A percentile compares a stretch with the other conserved stretches of the same genome.
Evolutionary conservation across 129 eudicot genomes (phyloP).

Genomic region (Deinandra increscens): DNA sequence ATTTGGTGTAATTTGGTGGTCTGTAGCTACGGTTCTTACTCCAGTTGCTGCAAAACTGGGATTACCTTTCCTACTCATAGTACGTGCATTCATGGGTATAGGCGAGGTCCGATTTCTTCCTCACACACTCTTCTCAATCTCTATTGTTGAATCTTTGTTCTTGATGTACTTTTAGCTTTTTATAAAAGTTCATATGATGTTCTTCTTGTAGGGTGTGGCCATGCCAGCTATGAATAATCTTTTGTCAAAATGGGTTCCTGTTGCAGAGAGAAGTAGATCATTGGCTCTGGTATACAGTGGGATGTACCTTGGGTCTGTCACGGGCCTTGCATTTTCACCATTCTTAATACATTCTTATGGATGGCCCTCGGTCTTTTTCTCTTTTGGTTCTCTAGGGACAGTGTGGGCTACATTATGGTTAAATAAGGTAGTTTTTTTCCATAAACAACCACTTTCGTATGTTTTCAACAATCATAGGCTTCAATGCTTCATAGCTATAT

Average conservation of each 20-base stretch:
- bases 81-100: conserved; percentile 91
- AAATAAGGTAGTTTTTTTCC: conserved; percentile 45
- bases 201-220: conserved; percentile 71
- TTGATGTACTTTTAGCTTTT: background rate
- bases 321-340: conserved; percentile 87
- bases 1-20: conserved; percentile 97
- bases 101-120: conserved; percentile 66
- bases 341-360: conserved; percentile 68
- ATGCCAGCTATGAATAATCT: conserved; percentile 94
- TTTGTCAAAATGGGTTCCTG: conserved; percentile 87
- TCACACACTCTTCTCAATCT: background rate
- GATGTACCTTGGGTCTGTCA: conserved; percentile 88
- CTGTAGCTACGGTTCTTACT: conserved; percentile 80
- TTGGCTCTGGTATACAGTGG: conserved; percentile 86
- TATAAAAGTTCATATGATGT: conserved; percentile 1
- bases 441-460: conserved; percentile 7
- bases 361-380: conserved; percentile 90
- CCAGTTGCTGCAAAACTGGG: conserved; percentile 95
- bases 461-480: background rate
- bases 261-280: conserved; percentile 86
- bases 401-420: conserved; percentile 81
- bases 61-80: conserved; percentile 78
- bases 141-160: background rate
- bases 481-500: no score
- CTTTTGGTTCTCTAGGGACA: conserved; percentile 85